These are phyloP conservation scores for Solanum raphanifolium DNA, from an alignment of 257 asterid species.

Conservation along the genomic window DNA sequence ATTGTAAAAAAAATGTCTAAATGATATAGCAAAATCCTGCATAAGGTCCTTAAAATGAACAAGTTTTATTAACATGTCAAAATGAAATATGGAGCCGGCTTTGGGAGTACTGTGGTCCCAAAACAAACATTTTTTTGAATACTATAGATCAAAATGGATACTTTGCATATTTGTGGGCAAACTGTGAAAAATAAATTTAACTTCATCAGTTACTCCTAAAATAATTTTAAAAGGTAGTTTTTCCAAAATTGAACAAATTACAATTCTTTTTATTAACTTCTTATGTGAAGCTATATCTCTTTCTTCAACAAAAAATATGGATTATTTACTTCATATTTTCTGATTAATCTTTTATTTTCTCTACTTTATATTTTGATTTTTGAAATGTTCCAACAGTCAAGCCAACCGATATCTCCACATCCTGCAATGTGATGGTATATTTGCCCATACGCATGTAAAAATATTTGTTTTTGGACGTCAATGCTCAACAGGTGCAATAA, in stretches of 20 bases:
- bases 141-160: not conserved
- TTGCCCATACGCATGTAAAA: not conserved
- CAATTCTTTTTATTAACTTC: not conserved
- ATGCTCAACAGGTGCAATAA: too few relatives aligned
- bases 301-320: not conserved
- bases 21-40: not conserved
- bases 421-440: not conserved
- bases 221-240: not conserved
- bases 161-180: not conserved
- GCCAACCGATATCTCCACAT: not conserved
- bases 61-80: not conserved
- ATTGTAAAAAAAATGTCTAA: not conserved
- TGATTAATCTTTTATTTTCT: not conserved
- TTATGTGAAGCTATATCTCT: not conserved
- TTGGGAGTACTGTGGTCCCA: not conserved
- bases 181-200: too few relatives aligned
- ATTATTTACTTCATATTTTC: not conserved
- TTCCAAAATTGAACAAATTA: not conserved
- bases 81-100: not conserved
- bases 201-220: not conserved
- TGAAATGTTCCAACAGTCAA: not conserved
- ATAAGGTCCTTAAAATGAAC: not conserved
- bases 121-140: too few relatives aligned
- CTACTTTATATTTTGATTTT: not conserved
- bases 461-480: not conserved